Evolutionary conservation across 768 basidiomycete species (phyloP), one percentile per base, ranked within the genome.

Genomic region (Suillus fuscotomentosus): DNA sequence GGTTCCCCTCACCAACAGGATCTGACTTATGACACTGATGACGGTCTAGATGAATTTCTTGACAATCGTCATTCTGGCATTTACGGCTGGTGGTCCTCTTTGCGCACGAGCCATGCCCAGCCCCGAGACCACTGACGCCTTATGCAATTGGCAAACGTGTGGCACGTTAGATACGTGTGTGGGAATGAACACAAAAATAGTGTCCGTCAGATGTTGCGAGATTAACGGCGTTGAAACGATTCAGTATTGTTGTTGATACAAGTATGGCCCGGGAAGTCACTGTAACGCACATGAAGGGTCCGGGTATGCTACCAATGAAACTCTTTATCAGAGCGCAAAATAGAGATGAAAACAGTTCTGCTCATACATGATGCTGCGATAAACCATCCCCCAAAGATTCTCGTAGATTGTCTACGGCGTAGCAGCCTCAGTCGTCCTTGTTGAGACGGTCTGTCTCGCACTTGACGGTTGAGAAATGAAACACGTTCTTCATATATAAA

Each of bases 131-230:
- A 11, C 14, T 22, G 27, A 36, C 24, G 22, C 56, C 17, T 17
- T 60, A 55, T 69, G 56, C 53, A 27, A 60, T 39, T 65, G 66
- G 62, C 22, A 24, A 20, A 60, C 45, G 27, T 31, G 31, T 31
- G 31, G 31, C 31, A 31, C 31, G 31, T 31, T 31, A 31, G 31
- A 31, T 31, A 31, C 31, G 31, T 66, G 62, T 20, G 62, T 64
- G 20, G 13, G 3, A 11, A 5, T 22, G 24, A 64, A 55, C 48
- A 47, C 50, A 13, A 0, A 47, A 10, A 14, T 39, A 39, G 5
- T 14, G 39, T 13, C 14, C 41, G 15, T 14, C 41, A 15, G 41
- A 41, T 5, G 31, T 31, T 31, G 31, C 31, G 31, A 31, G 31
- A 31, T 31, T 31, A 31, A 31, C 31, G 31, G 31, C 31, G 31